Conservation (phyloP, 495 filamentous ascomycete species). For the Talaromyces adpressus region DNA sequence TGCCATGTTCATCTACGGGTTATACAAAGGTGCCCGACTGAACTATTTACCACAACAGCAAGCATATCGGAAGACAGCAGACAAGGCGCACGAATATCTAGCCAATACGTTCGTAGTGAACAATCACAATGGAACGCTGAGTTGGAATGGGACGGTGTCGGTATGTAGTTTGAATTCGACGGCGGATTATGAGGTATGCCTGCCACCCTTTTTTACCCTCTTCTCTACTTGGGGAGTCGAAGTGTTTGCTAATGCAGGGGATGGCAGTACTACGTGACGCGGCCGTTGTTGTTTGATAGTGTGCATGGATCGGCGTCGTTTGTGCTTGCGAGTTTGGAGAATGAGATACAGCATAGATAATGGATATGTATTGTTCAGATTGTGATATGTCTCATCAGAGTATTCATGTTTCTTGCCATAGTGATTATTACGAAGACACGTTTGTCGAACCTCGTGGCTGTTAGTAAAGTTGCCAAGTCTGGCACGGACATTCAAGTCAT, state of each 20-base stretch:
- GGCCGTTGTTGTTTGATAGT: slow-evolving; percentile 37
- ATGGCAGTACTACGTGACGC: slow-evolving; percentile 40
- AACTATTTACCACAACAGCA: slow-evolving; percentile 24
- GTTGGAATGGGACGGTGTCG: slow-evolving; percentile 47
- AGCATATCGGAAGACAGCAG: slow-evolving; percentile 7
- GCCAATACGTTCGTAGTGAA: slow-evolving; percentile 31
- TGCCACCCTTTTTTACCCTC: too few species aligned
- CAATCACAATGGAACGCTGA: slow-evolving; percentile 32
- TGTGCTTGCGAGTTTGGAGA: slow-evolving; percentile 40
- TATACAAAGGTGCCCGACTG: slow-evolving; percentile 44
- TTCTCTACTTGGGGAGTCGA: slow-evolving; percentile 10
- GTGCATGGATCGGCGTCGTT: slow-evolving; percentile 41
- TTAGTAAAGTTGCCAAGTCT: not conserved
- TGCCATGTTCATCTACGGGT: slow-evolving; percentile 53
- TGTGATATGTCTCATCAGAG: not conserved
- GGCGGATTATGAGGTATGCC: slow-evolving; percentile 36
- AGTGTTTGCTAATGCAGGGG: not conserved
- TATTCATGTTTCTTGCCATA: not conserved
- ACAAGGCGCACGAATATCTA: slow-evolving; percentile 34
- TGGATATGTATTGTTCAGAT: not conserved
- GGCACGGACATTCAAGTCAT: not conserved
- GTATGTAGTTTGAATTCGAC: slow-evolving; percentile 48
- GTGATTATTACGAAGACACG: not conserved
- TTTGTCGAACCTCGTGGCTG: not conserved
- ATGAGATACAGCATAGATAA: slow-evolving; percentile 21